Percentiles rank a stretch among this genome's conserved stretches.
Evolutionary conservation across 176 grass and related monocot genomes (phyloP).

Genomic region (Avena atlantica): DNA sequence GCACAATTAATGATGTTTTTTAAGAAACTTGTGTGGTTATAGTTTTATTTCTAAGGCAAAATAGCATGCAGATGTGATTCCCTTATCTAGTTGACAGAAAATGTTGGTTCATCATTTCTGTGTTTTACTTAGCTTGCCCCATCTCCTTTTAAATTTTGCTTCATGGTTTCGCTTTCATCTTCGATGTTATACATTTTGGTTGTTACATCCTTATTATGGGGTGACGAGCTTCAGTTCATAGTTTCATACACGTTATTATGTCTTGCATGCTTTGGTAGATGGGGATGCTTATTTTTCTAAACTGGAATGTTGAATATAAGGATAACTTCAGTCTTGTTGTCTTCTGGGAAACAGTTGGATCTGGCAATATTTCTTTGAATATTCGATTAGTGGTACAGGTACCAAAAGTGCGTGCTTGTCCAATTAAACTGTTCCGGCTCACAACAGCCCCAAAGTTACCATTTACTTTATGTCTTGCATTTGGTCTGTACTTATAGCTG

Average conservation of each 20-base stretch:
- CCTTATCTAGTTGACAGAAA: neutral
- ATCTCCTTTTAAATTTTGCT: no score
- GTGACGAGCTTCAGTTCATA: neutral
- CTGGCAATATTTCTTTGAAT: neutral
- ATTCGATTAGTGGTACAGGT: neutral
- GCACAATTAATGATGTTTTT: neutral
- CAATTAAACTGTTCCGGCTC: neutral
- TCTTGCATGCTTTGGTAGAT: neutral
- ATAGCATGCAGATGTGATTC: neutral
- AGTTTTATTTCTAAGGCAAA: neutral
- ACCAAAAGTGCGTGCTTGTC: neutral
- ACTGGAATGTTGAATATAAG: neutral
- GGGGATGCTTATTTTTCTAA: neutral
- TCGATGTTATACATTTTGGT: neutral
- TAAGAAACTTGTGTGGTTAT: neutral
- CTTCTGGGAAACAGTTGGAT: neutral
- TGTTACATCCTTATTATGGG: neutral
- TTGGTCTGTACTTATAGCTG: neutral
- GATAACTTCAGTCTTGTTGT: neutral
- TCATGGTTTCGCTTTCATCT: neutral
- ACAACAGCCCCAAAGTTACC: neutral
- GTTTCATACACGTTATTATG: neutral
- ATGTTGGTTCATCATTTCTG: neutral
- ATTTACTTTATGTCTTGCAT: conserved; percentile 7
- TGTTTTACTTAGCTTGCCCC: neutral